These are phyloP conservation scores for Leccinum olivaceopallidum DNA, from an alignment of 768 basidiomycete species.

Conservation along the genomic window DNA sequence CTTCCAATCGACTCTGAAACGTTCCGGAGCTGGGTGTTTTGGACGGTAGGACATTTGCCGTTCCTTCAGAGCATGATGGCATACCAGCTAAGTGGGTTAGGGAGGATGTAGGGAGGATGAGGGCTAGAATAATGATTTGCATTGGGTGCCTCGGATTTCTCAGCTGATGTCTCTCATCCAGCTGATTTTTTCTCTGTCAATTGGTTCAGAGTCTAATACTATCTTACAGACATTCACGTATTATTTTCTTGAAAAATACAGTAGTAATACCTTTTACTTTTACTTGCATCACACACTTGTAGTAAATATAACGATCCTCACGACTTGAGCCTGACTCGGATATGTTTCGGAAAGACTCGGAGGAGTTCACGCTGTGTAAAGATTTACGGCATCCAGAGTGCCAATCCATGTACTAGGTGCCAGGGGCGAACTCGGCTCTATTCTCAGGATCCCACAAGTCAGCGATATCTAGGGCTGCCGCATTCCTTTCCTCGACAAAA, in stretches of 20 bases:
- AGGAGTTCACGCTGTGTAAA: background rate
- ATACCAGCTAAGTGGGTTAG: slow-evolving; percentile 23
- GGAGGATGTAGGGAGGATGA: slow-evolving; percentile 15
- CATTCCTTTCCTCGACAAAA: too few relatives aligned
- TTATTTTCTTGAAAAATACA: background rate
- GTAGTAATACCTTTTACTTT: background rate
- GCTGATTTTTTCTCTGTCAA: background rate
- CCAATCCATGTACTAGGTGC: too few relatives aligned
- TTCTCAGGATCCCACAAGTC: too few relatives aligned
- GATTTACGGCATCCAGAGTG: background rate
- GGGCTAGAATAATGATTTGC: background rate
- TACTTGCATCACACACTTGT: background rate
- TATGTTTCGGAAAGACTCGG: background rate
- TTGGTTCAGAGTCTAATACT: background rate
- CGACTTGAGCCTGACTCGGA: background rate
- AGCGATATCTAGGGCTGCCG: too few relatives aligned
- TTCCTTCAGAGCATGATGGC: slow-evolving; percentile 14
- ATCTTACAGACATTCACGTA: background rate
- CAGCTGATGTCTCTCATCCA: background rate
- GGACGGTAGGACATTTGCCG: slow-evolving; percentile 20
- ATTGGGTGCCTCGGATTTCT: background rate
- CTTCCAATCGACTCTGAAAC: slow-evolving; percentile 28
- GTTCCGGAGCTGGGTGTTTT: slow-evolving; percentile 29
- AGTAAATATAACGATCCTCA: background rate
- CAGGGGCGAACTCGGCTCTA: too few relatives aligned